Percentiles rank a stretch among this genome's conserved stretches.
Conservation (phyloP, 257 asterid genomes). For the Solanum pennellii region DNA sequence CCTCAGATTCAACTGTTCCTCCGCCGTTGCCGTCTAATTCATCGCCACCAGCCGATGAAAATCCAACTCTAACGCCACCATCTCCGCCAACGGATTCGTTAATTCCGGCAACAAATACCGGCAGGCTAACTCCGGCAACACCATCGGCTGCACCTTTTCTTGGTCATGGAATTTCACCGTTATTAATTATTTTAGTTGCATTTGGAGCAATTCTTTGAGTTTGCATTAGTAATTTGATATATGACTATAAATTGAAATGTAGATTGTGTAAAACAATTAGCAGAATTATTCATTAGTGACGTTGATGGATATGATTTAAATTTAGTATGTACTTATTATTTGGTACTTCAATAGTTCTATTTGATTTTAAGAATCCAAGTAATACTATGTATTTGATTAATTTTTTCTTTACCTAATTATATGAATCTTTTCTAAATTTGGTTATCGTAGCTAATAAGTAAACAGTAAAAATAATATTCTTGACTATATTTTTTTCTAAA, state of each 20-base stretch:
- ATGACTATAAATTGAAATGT: neutral
- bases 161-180: neutral
- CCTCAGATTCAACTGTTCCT: slow-evolving; percentile 5
- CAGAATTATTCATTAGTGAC: neutral
- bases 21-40: slow-evolving; percentile 5
- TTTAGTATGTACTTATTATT: neutral
- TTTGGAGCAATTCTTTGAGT: slow-evolving; percentile 12
- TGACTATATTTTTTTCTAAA: no score
- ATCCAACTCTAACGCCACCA: slow-evolving; percentile 10
- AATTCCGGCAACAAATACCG: neutral
- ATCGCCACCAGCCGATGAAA: slow-evolving; percentile 3
- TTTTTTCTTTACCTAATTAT: neutral
- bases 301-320: neutral
- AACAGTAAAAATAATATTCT: neutral
- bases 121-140: neutral
- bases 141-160: slow-evolving; percentile 19
- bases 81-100: neutral
- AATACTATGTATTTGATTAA: neutral
- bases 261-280: neutral
- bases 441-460: no score
- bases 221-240: neutral
- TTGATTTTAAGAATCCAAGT: neutral
- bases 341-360: neutral
- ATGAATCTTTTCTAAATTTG: neutral
- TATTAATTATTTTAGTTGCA: neutral